Evolutionary conservation across 495 filamentous ascomycete genomes (phyloP).

Genomic region (Articulospora tetracladia): DNA sequence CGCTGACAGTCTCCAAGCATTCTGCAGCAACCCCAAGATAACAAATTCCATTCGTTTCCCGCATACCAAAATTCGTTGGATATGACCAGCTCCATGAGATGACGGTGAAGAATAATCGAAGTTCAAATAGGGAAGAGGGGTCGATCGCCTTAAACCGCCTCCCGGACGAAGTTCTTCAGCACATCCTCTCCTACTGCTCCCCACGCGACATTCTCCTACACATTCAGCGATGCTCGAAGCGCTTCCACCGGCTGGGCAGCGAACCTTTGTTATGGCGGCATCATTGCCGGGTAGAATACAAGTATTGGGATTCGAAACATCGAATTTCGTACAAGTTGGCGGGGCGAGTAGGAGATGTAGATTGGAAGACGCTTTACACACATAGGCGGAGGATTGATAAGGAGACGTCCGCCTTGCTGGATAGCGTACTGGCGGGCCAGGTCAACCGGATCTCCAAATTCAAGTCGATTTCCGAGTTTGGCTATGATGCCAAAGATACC

Average conservation of each 20-base stretch:
- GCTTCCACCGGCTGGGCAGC: constrained; percentile 59
- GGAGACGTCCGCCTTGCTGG: constrained; percentile 52
- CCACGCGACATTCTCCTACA: constrained; percentile 44
- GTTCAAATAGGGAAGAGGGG: neutral
- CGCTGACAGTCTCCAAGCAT: no score
- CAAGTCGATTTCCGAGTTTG: constrained; percentile 62
- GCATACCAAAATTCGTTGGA: neutral
- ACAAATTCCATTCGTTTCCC: no score
- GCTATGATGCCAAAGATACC: constrained; percentile 86
- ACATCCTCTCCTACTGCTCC: constrained; percentile 58
- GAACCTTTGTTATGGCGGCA: constrained; percentile 75
- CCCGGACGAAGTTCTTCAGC: constrained; percentile 72
- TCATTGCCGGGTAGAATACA: constrained; percentile 64
- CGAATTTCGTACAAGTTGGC: constrained; percentile 52
- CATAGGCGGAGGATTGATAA: constrained; percentile 51
- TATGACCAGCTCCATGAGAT: neutral
- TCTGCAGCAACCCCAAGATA: no score
- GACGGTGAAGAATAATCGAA: neutral
- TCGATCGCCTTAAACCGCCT: constrained; percentile 31
- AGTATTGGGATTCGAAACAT: constrained; percentile 71
- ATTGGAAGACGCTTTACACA: constrained; percentile 77
- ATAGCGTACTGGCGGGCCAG: constrained; percentile 67
- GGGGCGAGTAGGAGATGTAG: constrained; percentile 45
- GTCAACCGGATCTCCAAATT: constrained; percentile 64
- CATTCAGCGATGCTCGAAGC: constrained; percentile 58